These are phyloP conservation scores for Ordospora pajunii DNA, from an alignment of 371 early-diverging fungal genomes.

Conservation along the genomic window DNA sequence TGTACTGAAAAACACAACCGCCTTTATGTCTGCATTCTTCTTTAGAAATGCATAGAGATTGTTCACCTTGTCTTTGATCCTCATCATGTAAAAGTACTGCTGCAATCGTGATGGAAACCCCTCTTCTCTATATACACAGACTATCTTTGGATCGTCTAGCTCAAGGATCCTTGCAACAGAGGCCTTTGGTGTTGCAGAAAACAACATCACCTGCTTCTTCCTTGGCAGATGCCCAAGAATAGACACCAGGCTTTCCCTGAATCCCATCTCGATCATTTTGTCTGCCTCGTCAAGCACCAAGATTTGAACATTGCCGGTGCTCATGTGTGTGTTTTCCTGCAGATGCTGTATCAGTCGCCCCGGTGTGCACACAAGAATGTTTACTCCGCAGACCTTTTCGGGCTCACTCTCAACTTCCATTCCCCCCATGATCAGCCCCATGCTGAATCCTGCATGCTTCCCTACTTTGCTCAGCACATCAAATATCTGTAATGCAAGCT, in stretches of 20 bases:
- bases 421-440: constrained; percentile 94
- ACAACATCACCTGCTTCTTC: constrained; percentile 82
- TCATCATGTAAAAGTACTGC: constrained; percentile 80
- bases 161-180: constrained; percentile 82
- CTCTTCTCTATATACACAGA: constrained; percentile 88
- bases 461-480: constrained; percentile 76
- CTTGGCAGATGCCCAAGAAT: constrained; percentile 71
- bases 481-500: constrained; percentile 87
- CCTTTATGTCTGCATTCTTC: constrained; percentile 65
- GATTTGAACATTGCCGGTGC: constrained; percentile 58
- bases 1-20: constrained; percentile 84
- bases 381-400: constrained; percentile 72
- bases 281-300: constrained; percentile 97
- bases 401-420: constrained; percentile 90
- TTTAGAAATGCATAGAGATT: constrained; percentile 67
- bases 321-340: constrained; percentile 19
- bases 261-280: constrained; percentile 87
- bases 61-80: constrained; percentile 75
- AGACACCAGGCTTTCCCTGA: constrained; percentile 85
- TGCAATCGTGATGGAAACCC: constrained; percentile 68
- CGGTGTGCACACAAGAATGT: constrained; percentile 88
- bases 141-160: constrained; percentile 80
- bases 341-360: constrained; percentile 77
- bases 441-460: constrained; percentile 78
- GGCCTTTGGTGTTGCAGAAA: constrained; percentile 90